phyloP scores from a whole-genome alignment of 2,329 filamentous ascomycete genomes.

The Colletotrichum lini region DNA sequence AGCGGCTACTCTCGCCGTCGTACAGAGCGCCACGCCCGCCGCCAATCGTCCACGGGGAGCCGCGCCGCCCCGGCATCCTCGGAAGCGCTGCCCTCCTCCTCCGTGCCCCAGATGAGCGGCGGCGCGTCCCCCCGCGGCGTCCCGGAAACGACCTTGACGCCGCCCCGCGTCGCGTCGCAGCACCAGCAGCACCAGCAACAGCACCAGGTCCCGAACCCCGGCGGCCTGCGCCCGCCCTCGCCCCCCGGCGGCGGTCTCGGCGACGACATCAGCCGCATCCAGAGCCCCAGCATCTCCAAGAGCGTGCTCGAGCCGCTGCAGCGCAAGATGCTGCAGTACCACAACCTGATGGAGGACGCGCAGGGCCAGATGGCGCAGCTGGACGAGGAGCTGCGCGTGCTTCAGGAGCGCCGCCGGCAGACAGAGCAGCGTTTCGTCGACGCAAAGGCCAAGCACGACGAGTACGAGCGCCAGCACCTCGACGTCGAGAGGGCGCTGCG shows the following conservation, averaged over 20 bases:
- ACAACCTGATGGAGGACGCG: conserved; percentile 57
- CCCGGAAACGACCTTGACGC: neutral
- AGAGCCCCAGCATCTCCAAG: conserved; percentile 59
- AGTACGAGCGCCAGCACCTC: conserved; percentile 58
- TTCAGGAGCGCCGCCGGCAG: conserved; percentile 58
- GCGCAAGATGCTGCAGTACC: conserved; percentile 61
- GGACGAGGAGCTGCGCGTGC: conserved; percentile 58
- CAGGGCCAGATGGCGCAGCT: conserved; percentile 58
- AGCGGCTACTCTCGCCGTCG: conserved; percentile 39
- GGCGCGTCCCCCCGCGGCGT: conserved; percentile 11
- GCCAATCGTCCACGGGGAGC: conserved; percentile 36
- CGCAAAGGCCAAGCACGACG: conserved; percentile 60
- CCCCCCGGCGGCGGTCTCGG: conserved; percentile 35
- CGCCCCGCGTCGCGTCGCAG: conserved; percentile 8
- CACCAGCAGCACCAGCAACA: conserved; percentile 9
- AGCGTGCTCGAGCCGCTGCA: conserved; percentile 62
- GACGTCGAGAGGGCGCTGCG: conserved; percentile 60
- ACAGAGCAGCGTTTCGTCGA: conserved; percentile 59
- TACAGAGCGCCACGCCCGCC: conserved; percentile 40
- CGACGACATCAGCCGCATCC: conserved; percentile 57
- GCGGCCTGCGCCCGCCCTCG: conserved; percentile 19
- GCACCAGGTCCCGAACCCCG: conserved; percentile 6
- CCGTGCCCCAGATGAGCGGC: conserved; percentile 24
- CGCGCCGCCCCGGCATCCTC: conserved; percentile 5
- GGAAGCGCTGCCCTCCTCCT: neutral